Evolutionary conservation across 1,139 yeast genomes (phyloP), one percentile per base, ranked within the genome.

Genomic region (Ogataea hybrid): DNA sequence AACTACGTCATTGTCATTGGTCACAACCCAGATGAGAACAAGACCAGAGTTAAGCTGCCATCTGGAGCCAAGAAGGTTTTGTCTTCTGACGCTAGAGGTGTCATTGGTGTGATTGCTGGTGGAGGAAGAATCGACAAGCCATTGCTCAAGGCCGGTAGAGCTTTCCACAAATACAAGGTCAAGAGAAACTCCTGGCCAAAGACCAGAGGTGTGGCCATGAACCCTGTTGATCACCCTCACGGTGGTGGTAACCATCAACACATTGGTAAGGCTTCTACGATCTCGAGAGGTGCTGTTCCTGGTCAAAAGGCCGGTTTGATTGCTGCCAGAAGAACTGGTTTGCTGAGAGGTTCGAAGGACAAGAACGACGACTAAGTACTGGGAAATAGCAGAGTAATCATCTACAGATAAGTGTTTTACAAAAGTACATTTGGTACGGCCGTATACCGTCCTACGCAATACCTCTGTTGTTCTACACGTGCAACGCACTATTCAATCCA

Each of bases 181-280:
- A 89, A 90, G 94, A 84, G 97, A 80, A 87, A 90, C 95, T 87
- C 96, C 61, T 89, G 97, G 97, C 97, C 97, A 77, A 88, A 86
- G 86, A 90, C 97, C 71, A 88, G 97, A 81, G 97, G 97, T 89
- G 97, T 89, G 73, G 96, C 96, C 73, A 89, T 89, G 96, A 83
- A 89, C 81, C 97, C 97, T 76, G 97, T 90, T 71, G 97, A 90
- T 75, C 97, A 90, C 81, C 97, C 97, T 73, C 97, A 90, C 76
- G 98, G 98, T 86, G 98, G 98, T 90, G 98, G 98, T 92, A 92
- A 92, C 97, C 98, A 92, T 79, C 98, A 92, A 83, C 98, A 92
- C 76, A 92, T 92, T 83, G 97, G 98, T 90, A 92, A 92, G 85
- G 98, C 98, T 71, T 92, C 98, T 68, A 92, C 98, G 70, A 92